Evolutionary conservation across 2,329 filamentous ascomycete genomes (phyloP), one percentile per base, ranked within the genome.

Genomic region (Pseudogymnoascus sp.): DNA sequence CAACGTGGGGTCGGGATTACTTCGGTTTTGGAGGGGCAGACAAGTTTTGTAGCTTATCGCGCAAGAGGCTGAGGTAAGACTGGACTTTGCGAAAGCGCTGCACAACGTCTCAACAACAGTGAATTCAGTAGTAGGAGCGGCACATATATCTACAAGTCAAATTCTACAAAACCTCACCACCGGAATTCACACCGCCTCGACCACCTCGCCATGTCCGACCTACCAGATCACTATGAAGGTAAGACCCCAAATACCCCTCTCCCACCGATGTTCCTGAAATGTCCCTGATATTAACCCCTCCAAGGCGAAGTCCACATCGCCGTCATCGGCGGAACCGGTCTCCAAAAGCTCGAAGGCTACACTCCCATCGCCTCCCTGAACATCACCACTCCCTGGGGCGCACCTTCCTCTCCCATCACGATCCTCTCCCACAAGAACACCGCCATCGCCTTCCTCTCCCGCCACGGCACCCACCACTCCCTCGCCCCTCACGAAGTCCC

Each of bases 401-500:
- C 80, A 61, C 90, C 95, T 2, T 85, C 85, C 9, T 81, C 85
- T 23, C 84, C 85, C 21, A 93, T 99, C 77, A 85, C 87, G 67
- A 93, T 99, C 77, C 87, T 97, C 71, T 87, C 93, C 75, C 93
- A 97, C 82, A 83, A 86, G 67, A 89, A 89, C 68, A 85, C 88
- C 45, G 85, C 90, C 66, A 85, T 99, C 66, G 95, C 95, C 62
- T 99, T 99, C 81, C 85, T 99, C 69, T 91, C 93, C 66, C 91
- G 95, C 49, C 95, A 99, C 77, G 95, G 95, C 68, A 75, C 86
- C 11, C 82, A 95, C 83, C 95, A 99, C 80, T 85, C 97, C 76
- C 83, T 90, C 68, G 91, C 93, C 5, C 95, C 95, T 0, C 93
- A 97, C 73, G 95, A 99, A 78, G 90, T 99, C n/a, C 92, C 93